Percentiles rank a stretch among this genome's conserved stretches.
phyloP scores from a whole-genome alignment of 768 basidiomycete genomes.

The Leccinum olivaceopallidum region DNA sequence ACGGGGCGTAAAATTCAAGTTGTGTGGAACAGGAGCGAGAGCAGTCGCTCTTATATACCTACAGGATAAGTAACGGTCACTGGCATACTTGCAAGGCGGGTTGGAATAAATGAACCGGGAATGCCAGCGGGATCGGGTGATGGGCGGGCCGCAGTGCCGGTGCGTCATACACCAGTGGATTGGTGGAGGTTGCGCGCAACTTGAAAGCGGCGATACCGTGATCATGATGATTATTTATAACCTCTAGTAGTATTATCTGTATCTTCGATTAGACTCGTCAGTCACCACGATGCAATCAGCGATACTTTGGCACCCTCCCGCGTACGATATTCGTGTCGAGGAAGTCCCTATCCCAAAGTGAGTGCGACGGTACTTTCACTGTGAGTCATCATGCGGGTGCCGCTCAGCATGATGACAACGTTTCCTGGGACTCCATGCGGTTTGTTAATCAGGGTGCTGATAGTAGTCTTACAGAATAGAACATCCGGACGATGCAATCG shows the following conservation, averaged over 20 bases:
- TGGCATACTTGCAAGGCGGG: no score
- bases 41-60: no score
- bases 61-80: no score
- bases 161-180: no score
- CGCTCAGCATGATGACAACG: neutral
- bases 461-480: conserved; percentile 48
- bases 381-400: no score
- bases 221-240: neutral
- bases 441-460: neutral
- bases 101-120: no score
- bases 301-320: conserved; percentile 65
- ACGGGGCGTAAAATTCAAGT: no score
- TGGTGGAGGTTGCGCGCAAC: no score
- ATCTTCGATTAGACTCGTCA: no score
- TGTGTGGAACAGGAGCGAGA: no score
- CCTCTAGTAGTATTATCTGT: neutral
- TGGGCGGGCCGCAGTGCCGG: no score
- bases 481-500: conserved; percentile 75
- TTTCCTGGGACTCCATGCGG: neutral
- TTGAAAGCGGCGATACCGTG: neutral
- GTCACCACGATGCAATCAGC: conserved; percentile 20
- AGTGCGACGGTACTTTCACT: conserved; percentile 19
- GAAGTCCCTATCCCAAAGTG: conserved; percentile 53
- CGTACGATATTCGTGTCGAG: conserved; percentile 73
- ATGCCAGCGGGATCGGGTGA: no score